Percentiles rank a stretch among this genome's conserved stretches.
Conservation (phyloP, 345 rosid species). For the Eutrema heterophyllum region DNA sequence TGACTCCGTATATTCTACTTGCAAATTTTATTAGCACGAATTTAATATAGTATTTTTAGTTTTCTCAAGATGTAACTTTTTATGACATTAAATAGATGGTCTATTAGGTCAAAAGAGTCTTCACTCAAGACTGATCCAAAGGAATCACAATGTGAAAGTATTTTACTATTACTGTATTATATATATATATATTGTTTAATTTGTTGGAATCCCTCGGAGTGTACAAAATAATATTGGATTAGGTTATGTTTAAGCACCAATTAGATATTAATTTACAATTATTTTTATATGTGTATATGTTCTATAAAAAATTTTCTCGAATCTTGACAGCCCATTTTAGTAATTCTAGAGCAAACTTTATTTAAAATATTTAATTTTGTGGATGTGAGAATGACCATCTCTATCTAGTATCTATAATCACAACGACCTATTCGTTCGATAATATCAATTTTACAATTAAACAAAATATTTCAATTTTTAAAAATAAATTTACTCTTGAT, state of each 20-base stretch:
- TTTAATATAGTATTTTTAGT: neutral
- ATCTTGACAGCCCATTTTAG: neutral
- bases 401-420: neutral
- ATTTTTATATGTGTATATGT: neutral
- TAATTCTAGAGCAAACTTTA: neutral
- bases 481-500: neutral
- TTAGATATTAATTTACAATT: neutral
- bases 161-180: neutral
- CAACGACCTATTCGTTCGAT: neutral
- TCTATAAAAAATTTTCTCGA: neutral
- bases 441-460: neutral
- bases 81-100: neutral
- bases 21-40: neutral
- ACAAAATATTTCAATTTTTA: neutral
- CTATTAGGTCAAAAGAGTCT: neutral
- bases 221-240: neutral
- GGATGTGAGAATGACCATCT: neutral
- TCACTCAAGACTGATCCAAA: neutral
- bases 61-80: neutral
- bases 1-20: neutral
- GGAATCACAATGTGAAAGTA: neutral
- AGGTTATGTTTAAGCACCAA: neutral
- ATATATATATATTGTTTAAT: neutral
- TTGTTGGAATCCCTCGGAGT: neutral
- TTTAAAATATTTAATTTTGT: neutral